A percentile compares a stretch with the other conserved stretches of the same genome.
Conservation (phyloP, 495 filamentous ascomycete species). For the Aspergillus incahuasiensis region DNA sequence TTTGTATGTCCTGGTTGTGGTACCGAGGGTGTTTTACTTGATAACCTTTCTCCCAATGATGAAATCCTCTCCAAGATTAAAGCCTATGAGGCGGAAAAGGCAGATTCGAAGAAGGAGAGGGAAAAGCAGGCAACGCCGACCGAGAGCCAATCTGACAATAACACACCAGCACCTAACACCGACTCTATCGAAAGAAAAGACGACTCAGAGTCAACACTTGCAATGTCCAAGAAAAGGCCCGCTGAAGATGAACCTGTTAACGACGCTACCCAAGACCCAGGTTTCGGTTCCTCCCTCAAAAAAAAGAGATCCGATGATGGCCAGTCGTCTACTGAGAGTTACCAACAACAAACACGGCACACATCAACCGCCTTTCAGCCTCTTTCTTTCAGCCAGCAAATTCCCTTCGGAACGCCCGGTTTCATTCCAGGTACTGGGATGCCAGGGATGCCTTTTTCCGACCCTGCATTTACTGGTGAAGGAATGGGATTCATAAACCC, state of each 20-base stretch:
- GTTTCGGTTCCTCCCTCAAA: slow-evolving; percentile 23
- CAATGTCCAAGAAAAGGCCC: slow-evolving; percentile 66
- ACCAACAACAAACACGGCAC: slow-evolving; percentile 14
- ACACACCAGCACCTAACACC: slow-evolving; percentile 19
- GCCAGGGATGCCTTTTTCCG: slow-evolving; percentile 40
- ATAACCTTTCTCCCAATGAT: slow-evolving; percentile 79
- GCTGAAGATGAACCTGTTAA: slow-evolving; percentile 64
- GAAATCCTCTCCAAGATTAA: slow-evolving; percentile 73
- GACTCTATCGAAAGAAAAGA: slow-evolving; percentile 13
- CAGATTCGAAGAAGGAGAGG: slow-evolving; percentile 55
- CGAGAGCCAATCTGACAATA: slow-evolving; percentile 28
- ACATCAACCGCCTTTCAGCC: slow-evolving; percentile 13
- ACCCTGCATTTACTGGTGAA: slow-evolving; percentile 37
- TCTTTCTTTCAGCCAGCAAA: slow-evolving; percentile 29
- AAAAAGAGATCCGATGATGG: slow-evolving; percentile 32
- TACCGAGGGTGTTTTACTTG: slow-evolving; percentile 84
- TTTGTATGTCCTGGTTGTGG: slow-evolving; percentile 90
- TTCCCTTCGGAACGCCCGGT: slow-evolving; percentile 30
- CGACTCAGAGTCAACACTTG: slow-evolving; percentile 26
- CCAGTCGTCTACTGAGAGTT: slow-evolving; percentile 6
- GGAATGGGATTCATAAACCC: slow-evolving; percentile 52
- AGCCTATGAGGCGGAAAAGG: slow-evolving; percentile 69
- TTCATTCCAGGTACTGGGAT: slow-evolving; percentile 32
- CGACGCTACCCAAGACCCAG: slow-evolving; percentile 16
- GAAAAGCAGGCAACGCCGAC: slow-evolving; percentile 45